These are phyloP conservation scores for Talaromyces rugulosus DNA, from an alignment of 2,329 filamentous ascomycete genomes.

Conservation along the genomic window DNA sequence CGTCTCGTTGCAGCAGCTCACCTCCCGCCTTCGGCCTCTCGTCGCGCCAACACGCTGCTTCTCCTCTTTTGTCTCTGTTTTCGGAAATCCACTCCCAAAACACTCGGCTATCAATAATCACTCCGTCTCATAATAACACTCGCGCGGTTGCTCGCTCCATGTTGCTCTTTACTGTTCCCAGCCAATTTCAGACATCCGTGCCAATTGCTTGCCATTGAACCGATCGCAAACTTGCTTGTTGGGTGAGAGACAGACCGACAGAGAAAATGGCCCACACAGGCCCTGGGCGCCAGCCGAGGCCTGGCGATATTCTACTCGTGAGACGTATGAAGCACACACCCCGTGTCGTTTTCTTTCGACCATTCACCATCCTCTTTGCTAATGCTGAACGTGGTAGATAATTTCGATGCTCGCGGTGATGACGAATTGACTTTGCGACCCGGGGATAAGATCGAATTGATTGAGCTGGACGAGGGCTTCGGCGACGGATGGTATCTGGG, in stretches of 20 bases:
- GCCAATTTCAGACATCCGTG: constrained; percentile 13
- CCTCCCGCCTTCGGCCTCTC: constrained; percentile 11
- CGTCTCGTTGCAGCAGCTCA: neutral
- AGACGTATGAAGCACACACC: constrained; percentile 37
- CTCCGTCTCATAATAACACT: neutral
- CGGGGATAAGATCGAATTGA: constrained; percentile 61
- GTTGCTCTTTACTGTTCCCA: constrained; percentile 24
- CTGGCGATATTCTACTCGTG: constrained; percentile 42
- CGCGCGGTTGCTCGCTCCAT: constrained; percentile 22
- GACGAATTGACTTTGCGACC: constrained; percentile 88
- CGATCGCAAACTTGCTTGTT: constrained; percentile 4
- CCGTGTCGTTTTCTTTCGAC: neutral
- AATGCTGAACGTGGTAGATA: constrained; percentile 57
- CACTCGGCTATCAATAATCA: neutral
- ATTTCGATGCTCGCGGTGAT: constrained; percentile 84
- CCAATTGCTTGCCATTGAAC: constrained; percentile 10
- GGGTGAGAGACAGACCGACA: constrained; percentile 14
- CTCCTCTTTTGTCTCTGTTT: constrained; percentile 6
- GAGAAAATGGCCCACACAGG: constrained; percentile 25
- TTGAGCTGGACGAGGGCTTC: constrained; percentile 64
- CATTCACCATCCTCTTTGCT: constrained; percentile 1
- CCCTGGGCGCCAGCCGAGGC: constrained; percentile 33
- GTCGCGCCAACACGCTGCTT: neutral
- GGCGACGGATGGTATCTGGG: constrained; percentile 63
- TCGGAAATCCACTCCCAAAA: neutral